Conservation (phyloP, 2,329 filamentous ascomycete genomes). For the Apiospora marii region DNA sequence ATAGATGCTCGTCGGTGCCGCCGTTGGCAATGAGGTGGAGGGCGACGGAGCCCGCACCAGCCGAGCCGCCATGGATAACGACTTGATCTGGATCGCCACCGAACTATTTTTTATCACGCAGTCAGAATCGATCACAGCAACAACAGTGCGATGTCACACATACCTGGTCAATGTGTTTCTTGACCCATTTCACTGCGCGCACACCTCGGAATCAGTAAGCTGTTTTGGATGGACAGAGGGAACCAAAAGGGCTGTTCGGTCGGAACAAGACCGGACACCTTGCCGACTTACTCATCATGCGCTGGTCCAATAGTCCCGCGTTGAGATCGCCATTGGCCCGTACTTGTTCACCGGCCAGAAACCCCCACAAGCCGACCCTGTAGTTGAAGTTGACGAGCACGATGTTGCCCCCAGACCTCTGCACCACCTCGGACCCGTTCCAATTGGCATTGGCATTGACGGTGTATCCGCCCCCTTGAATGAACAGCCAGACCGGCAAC, state of each 20-base stretch:
- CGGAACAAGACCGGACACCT: not conserved
- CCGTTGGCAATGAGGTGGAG: conserved; percentile 58
- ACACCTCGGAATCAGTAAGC: not conserved
- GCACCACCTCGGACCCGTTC: conserved; percentile 57
- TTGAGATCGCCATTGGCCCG: conserved; percentile 65
- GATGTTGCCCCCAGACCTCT: conserved; percentile 53
- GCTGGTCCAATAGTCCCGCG: conserved; percentile 69
- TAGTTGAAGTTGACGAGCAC: conserved; percentile 70
- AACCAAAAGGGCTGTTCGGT: not conserved
- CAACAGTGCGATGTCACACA: not conserved
- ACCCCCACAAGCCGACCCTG: conserved; percentile 68
- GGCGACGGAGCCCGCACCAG: conserved; percentile 66
- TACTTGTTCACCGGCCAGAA: conserved; percentile 65
- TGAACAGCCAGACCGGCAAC: conserved; percentile 62
- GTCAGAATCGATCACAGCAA: not conserved
- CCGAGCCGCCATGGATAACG: conserved; percentile 67
- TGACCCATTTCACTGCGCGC: conserved; percentile 63
- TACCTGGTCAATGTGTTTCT: conserved; percentile 62
- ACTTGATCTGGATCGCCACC: conserved; percentile 67
- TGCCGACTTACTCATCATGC: conserved; percentile 48
- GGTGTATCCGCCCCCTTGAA: conserved; percentile 51
- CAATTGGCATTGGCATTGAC: conserved; percentile 58
- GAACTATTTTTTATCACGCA: conserved; percentile 46
- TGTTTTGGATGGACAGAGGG: not conserved
- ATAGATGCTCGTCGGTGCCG: conserved; percentile 52